These are phyloP conservation scores for Ustilago cynodontis DNA, from an alignment of 1,284 basidiomycete species.

Conservation along the genomic window DNA sequence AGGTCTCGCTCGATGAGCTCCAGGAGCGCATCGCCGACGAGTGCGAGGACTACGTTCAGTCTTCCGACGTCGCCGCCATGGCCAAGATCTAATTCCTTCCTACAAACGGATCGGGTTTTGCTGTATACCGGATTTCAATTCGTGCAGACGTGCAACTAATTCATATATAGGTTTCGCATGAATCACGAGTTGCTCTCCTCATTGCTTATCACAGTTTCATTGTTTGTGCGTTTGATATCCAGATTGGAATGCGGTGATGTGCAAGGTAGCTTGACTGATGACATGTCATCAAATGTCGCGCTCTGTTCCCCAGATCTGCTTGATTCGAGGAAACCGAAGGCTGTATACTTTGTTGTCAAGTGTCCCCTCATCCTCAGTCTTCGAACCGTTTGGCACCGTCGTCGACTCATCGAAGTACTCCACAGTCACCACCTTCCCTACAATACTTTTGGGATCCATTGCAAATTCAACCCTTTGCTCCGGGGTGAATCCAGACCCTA, in stretches of 20 bases:
- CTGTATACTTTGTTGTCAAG: slow-evolving; percentile 24
- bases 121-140: slow-evolving; percentile 36
- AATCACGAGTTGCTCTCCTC: slow-evolving; percentile 30
- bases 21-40: slow-evolving; percentile 74
- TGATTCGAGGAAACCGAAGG: slow-evolving; percentile 59
- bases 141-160: neutral
- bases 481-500: slow-evolving; percentile 56
- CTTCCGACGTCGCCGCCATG: slow-evolving; percentile 77
- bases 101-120: slow-evolving; percentile 10
- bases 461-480: slow-evolving; percentile 54
- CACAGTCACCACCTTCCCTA: slow-evolving; percentile 57
- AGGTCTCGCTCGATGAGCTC: slow-evolving; percentile 92
- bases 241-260: neutral
- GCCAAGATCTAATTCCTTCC: slow-evolving; percentile 65
- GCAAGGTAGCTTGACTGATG: neutral
- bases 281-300: slow-evolving; percentile 33
- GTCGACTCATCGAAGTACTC: slow-evolving; percentile 50
- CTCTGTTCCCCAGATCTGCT: slow-evolving; percentile 46
- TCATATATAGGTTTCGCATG: neutral
- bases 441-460: slow-evolving; percentile 37
- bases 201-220: slow-evolving; percentile 7
- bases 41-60: slow-evolving; percentile 96
- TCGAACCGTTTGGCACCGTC: slow-evolving; percentile 10
- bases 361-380: neutral
- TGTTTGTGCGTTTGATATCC: neutral